Conservation (phyloP, 1,284 basidiomycete genomes). For the Coniferiporia weirii region DNA sequence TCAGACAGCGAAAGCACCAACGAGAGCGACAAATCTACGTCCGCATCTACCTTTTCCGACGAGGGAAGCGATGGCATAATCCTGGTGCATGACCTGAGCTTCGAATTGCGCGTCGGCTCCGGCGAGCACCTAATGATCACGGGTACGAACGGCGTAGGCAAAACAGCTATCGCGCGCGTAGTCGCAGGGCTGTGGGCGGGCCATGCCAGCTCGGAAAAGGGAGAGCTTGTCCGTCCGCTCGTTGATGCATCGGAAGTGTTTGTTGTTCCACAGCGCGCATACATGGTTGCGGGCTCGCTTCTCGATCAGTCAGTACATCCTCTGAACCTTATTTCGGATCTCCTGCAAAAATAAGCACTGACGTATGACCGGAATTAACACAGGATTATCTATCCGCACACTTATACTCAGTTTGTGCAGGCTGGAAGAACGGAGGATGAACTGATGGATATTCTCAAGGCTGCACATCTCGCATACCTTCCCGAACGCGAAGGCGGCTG, state of each 20-base stretch:
- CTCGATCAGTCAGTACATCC: constrained; percentile 68
- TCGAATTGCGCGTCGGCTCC: constrained; percentile 57
- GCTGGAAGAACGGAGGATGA: constrained; percentile 63
- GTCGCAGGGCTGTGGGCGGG: constrained; percentile 84
- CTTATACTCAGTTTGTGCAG: constrained; percentile 71
- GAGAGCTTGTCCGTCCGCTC: constrained; percentile 38
- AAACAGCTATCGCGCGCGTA: constrained; percentile 89
- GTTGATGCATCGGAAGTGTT: constrained; percentile 58
- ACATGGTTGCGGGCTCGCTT: constrained; percentile 83
- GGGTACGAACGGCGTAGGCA: constrained; percentile 90
- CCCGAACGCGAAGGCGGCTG: constrained; percentile 88
- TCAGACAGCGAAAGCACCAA: background rate
- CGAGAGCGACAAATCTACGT: background rate
- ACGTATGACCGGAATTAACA: background rate
- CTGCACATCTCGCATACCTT: constrained; percentile 83
- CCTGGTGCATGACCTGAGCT: constrained; percentile 29
- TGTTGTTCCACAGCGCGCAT: constrained; percentile 89
- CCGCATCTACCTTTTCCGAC: constrained; percentile 1
- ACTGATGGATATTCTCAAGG: constrained; percentile 68
- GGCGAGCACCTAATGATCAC: constrained; percentile 94
- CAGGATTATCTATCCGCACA: constrained; percentile 77
- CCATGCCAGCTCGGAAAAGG: constrained; percentile 29
- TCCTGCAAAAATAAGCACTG: background rate
- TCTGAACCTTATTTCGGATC: background rate
- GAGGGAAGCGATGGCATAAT: constrained; percentile 24